Evolutionary conservation across 2,329 filamentous ascomycete genomes (phyloP), one percentile per base, ranked within the genome.

Genomic region (Penicillium sp.): DNA sequence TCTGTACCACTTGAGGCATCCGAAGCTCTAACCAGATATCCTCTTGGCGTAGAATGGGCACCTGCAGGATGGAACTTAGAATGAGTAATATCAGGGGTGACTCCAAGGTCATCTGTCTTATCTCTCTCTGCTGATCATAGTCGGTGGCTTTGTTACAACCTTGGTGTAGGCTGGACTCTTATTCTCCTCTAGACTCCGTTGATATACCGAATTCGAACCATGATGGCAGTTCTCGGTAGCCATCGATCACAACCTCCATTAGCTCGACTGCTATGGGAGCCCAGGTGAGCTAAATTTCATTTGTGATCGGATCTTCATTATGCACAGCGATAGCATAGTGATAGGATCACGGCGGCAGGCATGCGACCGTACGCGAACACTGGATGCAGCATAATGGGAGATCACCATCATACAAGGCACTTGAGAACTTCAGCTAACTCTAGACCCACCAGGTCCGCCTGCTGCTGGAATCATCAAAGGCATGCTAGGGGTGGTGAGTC

Each of bases 191-290:
- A 37, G 15, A 37, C 33, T 20, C 15, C 33, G 18, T 35, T 18
- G n/a, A 35, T 35, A 37, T 10, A 20, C 8, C 7, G 6, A 9
- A 20, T 33, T 20, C 15, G 18, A 37, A 20, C 20, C 42, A 47
- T 9, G 6, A 54, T 61, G 58, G 44, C 50, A 7, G 45, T 53
- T 10, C 39, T 49, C n/a, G 25, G 18, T 24, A 47, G 41, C 35
- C 45, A 41, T 39, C 43, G 18, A 18, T 45, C 60, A 9, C 57
- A 57, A 41, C 52, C 54, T 33, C 55, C 65, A 31, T 46, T 68
- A 44, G 62, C 63, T 28, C 58, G 65, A 43, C 52, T 68, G 23
- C 54, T 59, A 32, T 68, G 66, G 64, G 66, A 68, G 53, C 61
- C 64, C 27, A 63, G 58, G 66, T 68, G 24, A 57, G 65, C 66